A percentile compares a stretch with the other conserved stretches of the same genome.
Conservation (phyloP, 768 basidiomycete genomes). For the Amanita pallidorosea region DNA sequence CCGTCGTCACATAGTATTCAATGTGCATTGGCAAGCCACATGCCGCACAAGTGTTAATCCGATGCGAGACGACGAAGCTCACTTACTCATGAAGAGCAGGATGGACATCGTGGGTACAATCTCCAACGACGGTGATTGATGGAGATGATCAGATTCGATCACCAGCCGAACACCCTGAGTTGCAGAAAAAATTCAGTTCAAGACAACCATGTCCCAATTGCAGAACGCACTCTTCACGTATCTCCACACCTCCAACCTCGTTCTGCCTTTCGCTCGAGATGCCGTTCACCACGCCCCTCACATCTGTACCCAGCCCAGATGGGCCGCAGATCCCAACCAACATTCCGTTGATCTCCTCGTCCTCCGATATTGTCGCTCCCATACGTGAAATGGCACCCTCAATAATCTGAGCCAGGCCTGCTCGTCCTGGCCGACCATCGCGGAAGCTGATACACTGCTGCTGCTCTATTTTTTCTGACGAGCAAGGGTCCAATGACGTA, state of each 20-base stretch:
- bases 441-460: not conserved
- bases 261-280: slow-evolving; percentile 20
- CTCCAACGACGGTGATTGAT: not conserved
- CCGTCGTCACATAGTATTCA: no score
- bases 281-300: slow-evolving; percentile 14
- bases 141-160: no score
- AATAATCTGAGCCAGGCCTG: not conserved
- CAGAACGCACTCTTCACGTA: slow-evolving; percentile 19
- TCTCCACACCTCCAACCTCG: slow-evolving; percentile 31
- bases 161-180: not conserved
- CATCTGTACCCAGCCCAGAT: not conserved
- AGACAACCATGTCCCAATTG: not conserved
- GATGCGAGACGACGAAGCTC: no score
- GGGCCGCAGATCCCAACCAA: slow-evolving; percentile 2
- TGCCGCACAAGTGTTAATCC: no score
- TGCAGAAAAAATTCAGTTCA: not conserved
- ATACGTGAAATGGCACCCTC: not conserved
- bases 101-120: no score
- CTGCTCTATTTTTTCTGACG: not conserved
- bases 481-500: not conserved
- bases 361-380: not conserved
- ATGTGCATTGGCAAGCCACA: no score
- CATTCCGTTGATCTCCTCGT: not conserved
- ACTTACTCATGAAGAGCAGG: no score
- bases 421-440: slow-evolving; percentile 5